These are phyloP conservation scores for Chamaenerion angustifolium DNA, from an alignment of 345 rosid species.

Conservation along the genomic window DNA sequence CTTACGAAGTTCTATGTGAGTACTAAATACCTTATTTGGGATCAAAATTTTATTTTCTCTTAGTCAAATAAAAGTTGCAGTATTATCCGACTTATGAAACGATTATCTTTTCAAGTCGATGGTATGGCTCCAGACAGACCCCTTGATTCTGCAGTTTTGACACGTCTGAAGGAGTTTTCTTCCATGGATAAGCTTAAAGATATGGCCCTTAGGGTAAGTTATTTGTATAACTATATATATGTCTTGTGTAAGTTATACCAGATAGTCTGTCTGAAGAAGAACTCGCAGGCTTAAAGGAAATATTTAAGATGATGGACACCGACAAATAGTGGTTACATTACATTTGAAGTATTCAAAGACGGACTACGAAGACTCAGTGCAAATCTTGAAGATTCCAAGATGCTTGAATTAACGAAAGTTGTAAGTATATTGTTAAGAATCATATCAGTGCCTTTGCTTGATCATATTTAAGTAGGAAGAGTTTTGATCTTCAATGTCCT, in stretches of 20 bases:
- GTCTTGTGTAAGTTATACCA: constrained; percentile 47
- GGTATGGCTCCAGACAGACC: constrained; percentile 11
- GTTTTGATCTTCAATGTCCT: too few relatives aligned
- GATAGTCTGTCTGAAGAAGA: constrained; percentile 66
- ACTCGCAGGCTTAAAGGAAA: constrained; percentile 60
- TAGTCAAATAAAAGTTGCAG: too few relatives aligned
- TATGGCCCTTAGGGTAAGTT: constrained; percentile 2
- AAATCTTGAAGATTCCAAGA: constrained; percentile 48
- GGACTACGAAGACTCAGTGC: constrained; percentile 60
- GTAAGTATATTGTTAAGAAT: constrained; percentile 21
- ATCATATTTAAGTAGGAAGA: too few relatives aligned
- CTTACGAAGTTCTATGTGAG: constrained; percentile 73
- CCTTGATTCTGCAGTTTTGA: constrained; percentile 4
- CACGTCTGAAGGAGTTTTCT: constrained; percentile 3
- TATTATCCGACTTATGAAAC: background rate
- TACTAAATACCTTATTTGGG: background rate
- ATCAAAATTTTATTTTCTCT: too few relatives aligned
- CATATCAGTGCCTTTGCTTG: background rate
- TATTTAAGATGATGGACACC: constrained; percentile 58
- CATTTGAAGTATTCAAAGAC: constrained; percentile 64
- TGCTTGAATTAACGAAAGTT: constrained; percentile 48
- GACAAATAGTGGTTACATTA: constrained; percentile 57
- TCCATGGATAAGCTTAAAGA: constrained; percentile 1
- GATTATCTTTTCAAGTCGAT: constrained; percentile 26
- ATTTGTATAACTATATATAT: too few relatives aligned